These are phyloP conservation scores for Aquilaria agallochum DNA, from an alignment of 441 rosid species.

Conservation along the genomic window DNA sequence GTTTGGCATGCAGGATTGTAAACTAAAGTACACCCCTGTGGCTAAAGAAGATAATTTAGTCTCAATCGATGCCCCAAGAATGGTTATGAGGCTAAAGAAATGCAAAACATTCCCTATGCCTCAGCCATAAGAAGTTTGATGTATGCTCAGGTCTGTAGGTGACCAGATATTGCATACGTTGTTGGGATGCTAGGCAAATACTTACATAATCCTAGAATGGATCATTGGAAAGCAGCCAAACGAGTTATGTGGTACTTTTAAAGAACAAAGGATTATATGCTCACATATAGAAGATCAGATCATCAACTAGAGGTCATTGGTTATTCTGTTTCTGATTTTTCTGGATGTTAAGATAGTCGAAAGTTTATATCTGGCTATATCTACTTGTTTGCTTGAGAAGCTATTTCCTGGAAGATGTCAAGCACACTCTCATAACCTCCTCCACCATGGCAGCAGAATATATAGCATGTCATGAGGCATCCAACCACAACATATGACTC, in stretches of 20 bases:
- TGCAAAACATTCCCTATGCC: not conserved
- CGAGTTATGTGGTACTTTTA: not conserved
- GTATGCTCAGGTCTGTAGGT: not conserved
- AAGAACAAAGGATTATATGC: not conserved
- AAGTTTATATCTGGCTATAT: not conserved
- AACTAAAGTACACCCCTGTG: not conserved
- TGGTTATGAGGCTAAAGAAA: not conserved
- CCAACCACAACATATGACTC: no score
- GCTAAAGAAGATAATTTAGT: not conserved
- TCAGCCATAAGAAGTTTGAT: not conserved
- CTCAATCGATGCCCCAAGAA: not conserved
- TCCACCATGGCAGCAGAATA: not conserved
- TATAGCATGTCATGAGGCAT: no score
- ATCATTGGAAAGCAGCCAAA: not conserved
- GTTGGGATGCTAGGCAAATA: constrained; percentile 1
- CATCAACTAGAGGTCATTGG: no score
- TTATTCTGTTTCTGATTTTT: not conserved
- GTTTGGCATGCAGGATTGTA: not conserved
- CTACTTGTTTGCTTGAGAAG: not conserved
- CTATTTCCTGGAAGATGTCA: not conserved
- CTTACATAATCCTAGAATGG: not conserved
- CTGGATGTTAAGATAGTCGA: not conserved
- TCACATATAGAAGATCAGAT: no score
- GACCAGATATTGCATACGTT: not conserved
- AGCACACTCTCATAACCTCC: not conserved